These are phyloP conservation scores for Talaromyces borbonicus DNA, from an alignment of 495 filamentous ascomycete genomes.

Conservation along the genomic window DNA sequence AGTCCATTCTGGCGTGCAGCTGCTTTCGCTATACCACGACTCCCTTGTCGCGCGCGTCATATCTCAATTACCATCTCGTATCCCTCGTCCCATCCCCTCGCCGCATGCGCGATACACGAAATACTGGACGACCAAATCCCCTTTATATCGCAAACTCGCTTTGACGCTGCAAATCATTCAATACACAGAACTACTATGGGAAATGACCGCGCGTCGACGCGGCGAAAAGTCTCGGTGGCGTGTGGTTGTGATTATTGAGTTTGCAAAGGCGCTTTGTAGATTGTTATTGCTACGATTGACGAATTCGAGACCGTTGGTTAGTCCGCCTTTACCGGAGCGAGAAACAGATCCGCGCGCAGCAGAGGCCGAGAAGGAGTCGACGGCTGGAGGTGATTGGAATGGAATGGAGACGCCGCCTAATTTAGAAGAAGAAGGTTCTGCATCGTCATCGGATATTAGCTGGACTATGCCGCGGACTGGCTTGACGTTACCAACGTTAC, in stretches of 20 bases:
- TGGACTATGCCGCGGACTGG: constrained; percentile 98
- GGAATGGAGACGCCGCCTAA: constrained; percentile 38
- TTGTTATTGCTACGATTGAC: constrained; percentile 76
- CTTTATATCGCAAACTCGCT: constrained; percentile 67
- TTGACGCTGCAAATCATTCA: constrained; percentile 77
- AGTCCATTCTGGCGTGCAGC: constrained; percentile 78
- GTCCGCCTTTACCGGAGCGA: constrained; percentile 76
- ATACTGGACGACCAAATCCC: constrained; percentile 71
- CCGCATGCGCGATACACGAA: constrained; percentile 84
- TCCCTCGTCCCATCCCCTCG: constrained; percentile 43
- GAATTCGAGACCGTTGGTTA: constrained; percentile 72
- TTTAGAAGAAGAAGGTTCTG: constrained; percentile 19
- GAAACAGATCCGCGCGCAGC: constrained; percentile 57
- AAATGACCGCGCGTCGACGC: constrained; percentile 77
- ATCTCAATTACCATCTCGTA: constrained; percentile 33
- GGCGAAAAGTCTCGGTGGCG: constrained; percentile 82
- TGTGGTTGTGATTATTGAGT: constrained; percentile 77
- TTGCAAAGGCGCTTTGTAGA: constrained; percentile 77
- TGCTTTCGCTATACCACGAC: constrained; percentile 92
- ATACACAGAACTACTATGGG: constrained; percentile 82
- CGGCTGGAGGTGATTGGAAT: constrained; percentile 26
- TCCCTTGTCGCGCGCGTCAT: constrained; percentile 65
- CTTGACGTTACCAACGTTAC: constrained; percentile 69
- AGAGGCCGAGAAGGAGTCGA: constrained; percentile 39
- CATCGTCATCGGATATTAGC: constrained; percentile 31